Base-by-base conservation (phyloP, 2,329 filamentous ascomycete genomes). In the Fusarium foetens region DNA sequence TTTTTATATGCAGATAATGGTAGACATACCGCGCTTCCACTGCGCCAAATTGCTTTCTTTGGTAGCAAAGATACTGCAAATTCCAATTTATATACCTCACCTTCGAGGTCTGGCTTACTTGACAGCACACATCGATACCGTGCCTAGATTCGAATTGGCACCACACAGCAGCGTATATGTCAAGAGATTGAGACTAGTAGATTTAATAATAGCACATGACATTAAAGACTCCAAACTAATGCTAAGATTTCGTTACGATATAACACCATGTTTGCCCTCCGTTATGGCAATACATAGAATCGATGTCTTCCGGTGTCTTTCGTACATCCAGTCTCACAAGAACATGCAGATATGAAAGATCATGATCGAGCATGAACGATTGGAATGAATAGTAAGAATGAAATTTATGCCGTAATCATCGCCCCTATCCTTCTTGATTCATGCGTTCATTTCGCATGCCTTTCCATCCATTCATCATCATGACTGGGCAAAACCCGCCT, bases 351-450 rank as follows among this genome's bases (percentile, higher is more conserved):
- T 38, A 17, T 39, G 35, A 35, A 55, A 42, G 19, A n/a, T n/a
- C 46, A 27, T 21, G 19, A 46, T 48, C 43, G 23, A 45, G 21
- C n/a, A 35, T 8, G 29, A 35, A 25, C n/a, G 11, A 51, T 51
- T 25, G 8, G 29, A 51, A 51, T 53, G 36, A 36, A 66, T 35
- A 31, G 41, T 70, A 70, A 70, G 35, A 70, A 73, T 71, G 42
- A 72, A 58, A 48, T 54, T 51, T 66, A 72, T 66, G 60, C 51
- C 55, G 43, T 70, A 49, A 46, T 72, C 65, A 43, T 72, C 38
- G 48, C 60, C 65, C 31, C 54, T 58, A 58, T 49, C 38, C 49
- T 42, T 61, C 45, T 45, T 46, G 25, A 19, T 35, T 51, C 35
- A 59, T 70, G 29, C 41, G 36, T 36, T 41, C 45, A 29, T 54